Base-by-base conservation (phyloP, 345 rosid genomes). In the Salix suchowensis region DNA sequence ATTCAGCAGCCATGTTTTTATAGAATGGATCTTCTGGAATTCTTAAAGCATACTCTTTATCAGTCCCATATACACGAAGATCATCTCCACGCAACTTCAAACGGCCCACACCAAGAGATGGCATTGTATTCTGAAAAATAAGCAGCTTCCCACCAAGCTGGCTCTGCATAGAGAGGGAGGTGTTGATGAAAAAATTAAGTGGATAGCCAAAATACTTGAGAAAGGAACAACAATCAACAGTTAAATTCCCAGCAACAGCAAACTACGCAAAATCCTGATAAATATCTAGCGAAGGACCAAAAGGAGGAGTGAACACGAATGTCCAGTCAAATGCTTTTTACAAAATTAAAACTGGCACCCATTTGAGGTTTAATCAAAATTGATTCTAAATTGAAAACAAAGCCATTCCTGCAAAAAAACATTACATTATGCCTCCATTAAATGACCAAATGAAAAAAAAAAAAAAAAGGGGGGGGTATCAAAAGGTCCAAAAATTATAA, bases 1-100 rank as follows among this genome's bases (percentile, higher is more conserved):
- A 89, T 89, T 96, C 99, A 34, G 99, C 99, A 87, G 99, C 98
- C 97, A 94, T 91, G 85, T 94, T 97, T 83, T 96, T 96, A 77
- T 94, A 94, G 80, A 92, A 96, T 68, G 91, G 89, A 81, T 96
- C 98, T 84, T 96, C 99, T 71, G 98, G 90, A 77, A 90, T 76
- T 82, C 99, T 88, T 79, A 96, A 86, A 30, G 86, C 34, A 82
- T 88, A 82, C 78, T 96, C 99, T 83, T 94, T 96, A 78, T 96
- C 98, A 39, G 99, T 94, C 73, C 99, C 99, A 85, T 96, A 94
- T 26, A 88, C 83, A 74, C 97, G 96, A 82, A 87, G 89, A 89
- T 96, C 99, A 85, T 94, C 97, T 75, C 99, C 99, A 32, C 98
- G 90, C 85, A 96, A 85, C 88, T 88, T 96, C 83, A 96, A 87